Base-by-base conservation (phyloP, 441 rosid species). In the Pelargonium myrrhifolium region DNA sequence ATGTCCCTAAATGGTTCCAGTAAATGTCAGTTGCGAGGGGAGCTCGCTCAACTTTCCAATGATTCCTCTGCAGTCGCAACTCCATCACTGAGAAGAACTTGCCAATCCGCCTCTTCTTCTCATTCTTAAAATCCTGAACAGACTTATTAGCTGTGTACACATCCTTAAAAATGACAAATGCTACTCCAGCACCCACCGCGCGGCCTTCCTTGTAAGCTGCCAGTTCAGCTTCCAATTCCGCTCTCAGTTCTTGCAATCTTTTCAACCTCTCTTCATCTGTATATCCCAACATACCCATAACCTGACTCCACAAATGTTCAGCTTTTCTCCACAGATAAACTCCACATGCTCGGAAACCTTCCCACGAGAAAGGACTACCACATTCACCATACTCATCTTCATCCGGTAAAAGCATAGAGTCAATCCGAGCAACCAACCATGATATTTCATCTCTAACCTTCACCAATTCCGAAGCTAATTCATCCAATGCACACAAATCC, bases 11-110 rank as follows among this genome's bases (percentile, higher is more conserved):
- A 86, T 93, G 87, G 67, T 90, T 93, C 98, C 98, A 90, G 74
- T 93, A 93, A 55, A 93, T 93, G 73, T 90, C 98, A 15, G 97
- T 82, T 18, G 98, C 97, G 78, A 90, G 76, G 0, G 97, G 97
- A 5, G 99, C 97, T 78, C 96, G 85, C 61, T 91, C 97, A 2
- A 93, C 97, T 83, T 86, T 93, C 99, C 99, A 93, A 59, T 89
- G 96, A 80, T 91, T 93, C 80, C 96, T 89, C 81, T 88, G 97
- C 40, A 93, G 76, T 73, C 88, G 81, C 70, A 93, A 77, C 78
- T 91, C 99, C 78, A 83, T 78, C 9, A 91, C 79, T 24, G 96
- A 88, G 74, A 88, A 89, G 78, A 93, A 93, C 74, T 88, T 93
- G 20, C 99, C 99, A 14, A 85, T 75, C 21, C 87, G 85, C 83